Percentiles rank a stretch among this genome's conserved stretches.
phyloP scores from a whole-genome alignment of 352 stramenopile genomes.

The Phytophthora cactorum region DNA sequence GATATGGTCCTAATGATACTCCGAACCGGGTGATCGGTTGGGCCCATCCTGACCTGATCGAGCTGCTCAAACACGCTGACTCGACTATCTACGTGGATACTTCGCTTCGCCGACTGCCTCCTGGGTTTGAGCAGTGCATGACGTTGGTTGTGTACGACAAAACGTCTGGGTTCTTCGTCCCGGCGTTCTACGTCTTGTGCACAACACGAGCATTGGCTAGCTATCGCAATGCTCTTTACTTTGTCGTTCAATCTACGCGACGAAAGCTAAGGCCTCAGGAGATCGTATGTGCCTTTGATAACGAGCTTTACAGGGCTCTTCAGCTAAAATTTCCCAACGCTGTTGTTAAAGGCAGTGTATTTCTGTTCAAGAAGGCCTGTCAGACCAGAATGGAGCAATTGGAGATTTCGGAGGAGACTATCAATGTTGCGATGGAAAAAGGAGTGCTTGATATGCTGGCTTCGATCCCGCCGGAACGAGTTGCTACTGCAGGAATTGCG shows the following conservation, averaged over 20 bases:
- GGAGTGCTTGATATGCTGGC: slow-evolving; percentile 26
- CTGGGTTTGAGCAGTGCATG: slow-evolving; percentile 20
- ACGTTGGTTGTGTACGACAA: slow-evolving; percentile 1
- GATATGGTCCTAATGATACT: not conserved
- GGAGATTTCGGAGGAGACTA: slow-evolving; percentile 18
- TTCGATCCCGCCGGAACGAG: slow-evolving; percentile 11
- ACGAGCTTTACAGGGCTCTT: not conserved
- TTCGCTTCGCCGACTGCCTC: slow-evolving; percentile 15
- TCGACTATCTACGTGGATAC: slow-evolving; percentile 30
- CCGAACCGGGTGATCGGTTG: slow-evolving; percentile 13
- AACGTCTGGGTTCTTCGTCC: slow-evolving; percentile 4
- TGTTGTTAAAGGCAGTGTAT: slow-evolving; percentile 2
- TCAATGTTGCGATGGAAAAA: slow-evolving; percentile 22
- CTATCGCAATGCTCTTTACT: slow-evolving; percentile 8
- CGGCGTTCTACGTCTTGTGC: slow-evolving; percentile 6
- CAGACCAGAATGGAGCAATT: slow-evolving; percentile 21
- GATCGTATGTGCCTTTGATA: slow-evolving; percentile 7
- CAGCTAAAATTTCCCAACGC: not conserved
- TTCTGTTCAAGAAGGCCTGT: slow-evolving; percentile 2
- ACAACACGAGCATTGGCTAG: not conserved
- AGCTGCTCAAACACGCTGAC: slow-evolving; percentile 14
- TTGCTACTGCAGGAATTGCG: slow-evolving; percentile 16
- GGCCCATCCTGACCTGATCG: slow-evolving; percentile 17
- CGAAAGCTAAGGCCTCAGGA: slow-evolving; percentile 3
- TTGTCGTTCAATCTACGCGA: not conserved